Conservation (phyloP, 176 grass and related monocot species). For the Melocanna baccifera region DNA sequence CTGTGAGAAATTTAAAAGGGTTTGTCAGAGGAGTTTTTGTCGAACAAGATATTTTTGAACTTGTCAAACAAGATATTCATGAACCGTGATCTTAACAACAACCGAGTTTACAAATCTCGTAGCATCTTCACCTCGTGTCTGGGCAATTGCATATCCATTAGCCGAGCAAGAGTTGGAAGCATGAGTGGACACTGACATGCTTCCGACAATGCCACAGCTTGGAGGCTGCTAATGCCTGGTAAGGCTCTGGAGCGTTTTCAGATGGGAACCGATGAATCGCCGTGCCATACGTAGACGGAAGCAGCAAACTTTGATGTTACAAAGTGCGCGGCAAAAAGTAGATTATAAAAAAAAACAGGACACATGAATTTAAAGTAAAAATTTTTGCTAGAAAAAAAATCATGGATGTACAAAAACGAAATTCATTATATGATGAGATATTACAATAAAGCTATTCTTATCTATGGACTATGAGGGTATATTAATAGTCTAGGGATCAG, state of each 20-base stretch:
- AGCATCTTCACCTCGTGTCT: neutral
- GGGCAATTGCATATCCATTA: neutral
- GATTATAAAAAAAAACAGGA: too few species aligned
- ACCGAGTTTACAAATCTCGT: neutral
- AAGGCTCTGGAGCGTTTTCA: neutral
- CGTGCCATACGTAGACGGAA: neutral
- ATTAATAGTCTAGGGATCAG: too few species aligned
- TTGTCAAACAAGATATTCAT: neutral
- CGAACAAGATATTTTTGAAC: neutral
- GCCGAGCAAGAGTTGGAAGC: neutral
- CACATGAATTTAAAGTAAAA: too few species aligned
- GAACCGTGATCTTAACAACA: neutral
- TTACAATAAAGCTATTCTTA: too few species aligned
- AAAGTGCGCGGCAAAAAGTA: too few species aligned
- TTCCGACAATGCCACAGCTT: neutral
- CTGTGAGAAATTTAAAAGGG: neutral
- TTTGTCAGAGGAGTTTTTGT: neutral
- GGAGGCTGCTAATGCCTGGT: neutral
- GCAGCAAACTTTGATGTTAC: neutral
- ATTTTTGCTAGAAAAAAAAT: accelerated
- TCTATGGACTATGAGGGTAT: too few species aligned
- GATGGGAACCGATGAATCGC: neutral
- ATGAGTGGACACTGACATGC: neutral
- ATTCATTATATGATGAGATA: too few species aligned
- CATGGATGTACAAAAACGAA: too few species aligned